phyloP scores from a whole-genome alignment of 2,329 filamentous ascomycete species.

The Botrytis paeoniae region DNA sequence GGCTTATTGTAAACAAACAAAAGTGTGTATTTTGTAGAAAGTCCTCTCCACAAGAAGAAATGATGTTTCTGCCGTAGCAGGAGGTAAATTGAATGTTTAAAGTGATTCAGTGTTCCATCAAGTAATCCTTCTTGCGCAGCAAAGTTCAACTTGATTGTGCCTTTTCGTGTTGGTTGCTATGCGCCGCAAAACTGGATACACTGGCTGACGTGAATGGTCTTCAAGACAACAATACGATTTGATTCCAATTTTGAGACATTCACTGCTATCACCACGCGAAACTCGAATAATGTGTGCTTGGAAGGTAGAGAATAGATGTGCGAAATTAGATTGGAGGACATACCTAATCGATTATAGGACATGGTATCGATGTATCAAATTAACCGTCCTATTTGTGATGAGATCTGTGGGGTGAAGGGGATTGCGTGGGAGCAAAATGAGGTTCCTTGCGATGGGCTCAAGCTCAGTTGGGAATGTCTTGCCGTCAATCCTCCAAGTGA shows the following conservation, averaged over 20 bases:
- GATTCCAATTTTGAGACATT: slow-evolving; percentile 6
- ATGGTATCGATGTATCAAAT: slow-evolving; percentile 42
- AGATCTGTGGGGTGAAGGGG: slow-evolving; percentile 10
- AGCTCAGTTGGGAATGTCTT: slow-evolving; percentile 14
- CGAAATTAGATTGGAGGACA: slow-evolving; percentile 40
- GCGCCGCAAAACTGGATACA: background rate
- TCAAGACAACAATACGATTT: slow-evolving; percentile 5
- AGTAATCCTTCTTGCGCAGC: background rate
- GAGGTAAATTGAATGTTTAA: slow-evolving; percentile 13
- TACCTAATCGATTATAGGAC: slow-evolving; percentile 74
- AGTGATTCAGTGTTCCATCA: background rate
- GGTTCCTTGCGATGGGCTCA: slow-evolving; percentile 6
- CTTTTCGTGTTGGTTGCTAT: background rate
- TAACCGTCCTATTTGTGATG: slow-evolving; percentile 5
- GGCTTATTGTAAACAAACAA: slow-evolving; percentile 17
- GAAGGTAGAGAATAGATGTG: background rate
- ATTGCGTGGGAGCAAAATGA: slow-evolving; percentile 5
- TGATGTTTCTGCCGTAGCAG: slow-evolving; percentile 30
- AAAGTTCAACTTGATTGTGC: background rate
- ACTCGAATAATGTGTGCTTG: slow-evolving; percentile 14
- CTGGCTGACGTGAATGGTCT: slow-evolving; percentile 5
- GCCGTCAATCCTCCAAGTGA: background rate
- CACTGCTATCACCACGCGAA: slow-evolving; percentile 9
- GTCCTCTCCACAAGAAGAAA: slow-evolving; percentile 16
- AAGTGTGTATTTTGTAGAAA: slow-evolving; percentile 24